These are phyloP conservation scores for Venturia oleaginea DNA, from an alignment of 2,329 filamentous ascomycete species.

Conservation along the genomic window DNA sequence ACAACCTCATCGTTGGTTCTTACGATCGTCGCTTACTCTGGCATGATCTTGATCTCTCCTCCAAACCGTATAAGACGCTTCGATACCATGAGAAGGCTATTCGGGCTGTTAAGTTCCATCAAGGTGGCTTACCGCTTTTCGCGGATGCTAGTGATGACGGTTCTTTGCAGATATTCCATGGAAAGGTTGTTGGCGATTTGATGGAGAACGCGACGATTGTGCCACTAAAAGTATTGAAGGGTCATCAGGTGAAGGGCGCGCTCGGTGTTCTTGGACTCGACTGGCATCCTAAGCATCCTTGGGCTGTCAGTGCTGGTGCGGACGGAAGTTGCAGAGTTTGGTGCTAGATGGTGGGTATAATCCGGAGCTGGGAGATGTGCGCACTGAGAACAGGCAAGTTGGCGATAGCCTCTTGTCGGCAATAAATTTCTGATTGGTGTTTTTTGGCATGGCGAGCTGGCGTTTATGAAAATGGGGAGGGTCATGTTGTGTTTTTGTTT, in stretches of 20 bases:
- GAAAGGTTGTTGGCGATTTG: slow-evolving; percentile 85
- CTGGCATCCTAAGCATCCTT: slow-evolving; percentile 91
- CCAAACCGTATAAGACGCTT: slow-evolving; percentile 89
- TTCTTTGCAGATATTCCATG: slow-evolving; percentile 90
- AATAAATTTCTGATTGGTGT: neutral
- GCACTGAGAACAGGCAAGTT: neutral
- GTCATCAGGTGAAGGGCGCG: slow-evolving; percentile 77
- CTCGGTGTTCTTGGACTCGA: slow-evolving; percentile 88
- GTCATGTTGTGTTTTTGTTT: neutral
- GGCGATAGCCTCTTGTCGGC: neutral
- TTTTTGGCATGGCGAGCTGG: slow-evolving; percentile 2
- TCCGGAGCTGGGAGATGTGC: neutral
- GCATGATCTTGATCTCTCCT: slow-evolving; percentile 92
- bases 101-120: slow-evolving; percentile 79
- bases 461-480: neutral
- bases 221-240: slow-evolving; percentile 84
- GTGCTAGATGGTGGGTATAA: slow-evolving; percentile 36
- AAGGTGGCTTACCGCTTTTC: slow-evolving; percentile 69
- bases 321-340: slow-evolving; percentile 89
- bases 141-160: slow-evolving; percentile 94
- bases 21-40: slow-evolving; percentile 91
- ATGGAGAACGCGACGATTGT: slow-evolving; percentile 97
- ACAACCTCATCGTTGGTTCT: slow-evolving; percentile 88
- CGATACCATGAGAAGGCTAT: slow-evolving; percentile 92
- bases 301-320: slow-evolving; percentile 88